These are phyloP conservation scores for Entonaema liquescens DNA, from an alignment of 495 filamentous ascomycete genomes.

Conservation along the genomic window DNA sequence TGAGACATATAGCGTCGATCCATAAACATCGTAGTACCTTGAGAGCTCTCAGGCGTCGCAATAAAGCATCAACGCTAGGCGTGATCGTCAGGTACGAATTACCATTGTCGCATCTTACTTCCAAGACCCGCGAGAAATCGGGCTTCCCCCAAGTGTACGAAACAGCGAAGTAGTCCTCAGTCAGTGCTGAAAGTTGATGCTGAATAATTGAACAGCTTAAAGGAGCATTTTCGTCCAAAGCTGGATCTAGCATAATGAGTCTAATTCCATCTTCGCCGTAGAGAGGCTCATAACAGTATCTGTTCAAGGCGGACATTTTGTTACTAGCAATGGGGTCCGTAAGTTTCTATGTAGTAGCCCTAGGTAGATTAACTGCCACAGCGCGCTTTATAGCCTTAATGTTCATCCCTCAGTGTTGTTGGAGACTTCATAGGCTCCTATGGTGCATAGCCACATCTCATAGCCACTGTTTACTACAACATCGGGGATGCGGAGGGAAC, in stretches of 20 bases:
- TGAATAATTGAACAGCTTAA: not conserved
- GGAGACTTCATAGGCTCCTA: too few relatives aligned
- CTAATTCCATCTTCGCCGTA: not conserved
- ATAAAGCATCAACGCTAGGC: not conserved
- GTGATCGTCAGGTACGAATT: constrained; percentile 13
- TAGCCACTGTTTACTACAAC: not conserved
- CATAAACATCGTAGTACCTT: constrained; percentile 21
- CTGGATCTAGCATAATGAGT: not conserved
- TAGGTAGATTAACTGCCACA: too few relatives aligned
- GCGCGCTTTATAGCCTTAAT: too few relatives aligned
- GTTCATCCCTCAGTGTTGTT: too few relatives aligned
- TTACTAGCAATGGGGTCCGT: too few relatives aligned
- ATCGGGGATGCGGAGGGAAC: not conserved
- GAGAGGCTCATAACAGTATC: constrained; percentile 2
- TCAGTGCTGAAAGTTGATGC: not conserved
- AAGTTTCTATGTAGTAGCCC: too few relatives aligned
- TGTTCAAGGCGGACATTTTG: constrained; percentile 3
- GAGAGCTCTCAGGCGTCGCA: not conserved
- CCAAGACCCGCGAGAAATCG: constrained; percentile 1
- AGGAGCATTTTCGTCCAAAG: not conserved
- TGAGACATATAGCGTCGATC: constrained; percentile 50
- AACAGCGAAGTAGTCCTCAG: not conserved
- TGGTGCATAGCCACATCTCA: not conserved
- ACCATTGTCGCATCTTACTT: constrained; percentile 1
- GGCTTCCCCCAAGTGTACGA: constrained; percentile 14